Evolutionary conservation across 2,329 filamentous ascomycete species (phyloP).

Genomic region (Lomentospora prolificans): DNA sequence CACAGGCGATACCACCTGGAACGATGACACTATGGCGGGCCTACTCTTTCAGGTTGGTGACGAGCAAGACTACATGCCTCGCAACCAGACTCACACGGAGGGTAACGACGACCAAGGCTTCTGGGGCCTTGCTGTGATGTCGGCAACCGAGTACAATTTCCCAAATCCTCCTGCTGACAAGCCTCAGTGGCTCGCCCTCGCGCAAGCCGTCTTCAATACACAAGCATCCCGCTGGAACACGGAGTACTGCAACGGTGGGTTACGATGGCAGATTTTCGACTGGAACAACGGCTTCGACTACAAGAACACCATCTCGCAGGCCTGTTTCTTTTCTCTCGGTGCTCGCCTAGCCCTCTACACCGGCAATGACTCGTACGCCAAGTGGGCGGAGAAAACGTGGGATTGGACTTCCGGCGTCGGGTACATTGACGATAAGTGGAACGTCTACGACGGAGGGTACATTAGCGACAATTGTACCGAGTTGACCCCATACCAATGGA

Average conservation of each 20-base stretch:
- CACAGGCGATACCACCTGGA: constrained; percentile 64
- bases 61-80: constrained; percentile 67
- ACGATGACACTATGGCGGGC: constrained; percentile 55
- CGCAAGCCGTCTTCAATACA: constrained; percentile 72
- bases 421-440: constrained; percentile 49
- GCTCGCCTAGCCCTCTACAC: constrained; percentile 69
- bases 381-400: constrained; percentile 68
- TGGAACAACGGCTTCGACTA: constrained; percentile 78
- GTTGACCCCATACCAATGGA: constrained; percentile 54
- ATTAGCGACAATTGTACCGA: constrained; percentile 46
- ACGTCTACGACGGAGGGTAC: constrained; percentile 53
- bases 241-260: constrained; percentile 58
- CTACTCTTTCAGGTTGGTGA: constrained; percentile 67
- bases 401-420: constrained; percentile 52
- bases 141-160: constrained; percentile 60
- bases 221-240: constrained; percentile 66
- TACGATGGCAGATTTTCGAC: constrained; percentile 77
- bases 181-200: constrained; percentile 61
- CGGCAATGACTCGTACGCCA: constrained; percentile 62
- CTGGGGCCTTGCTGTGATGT: constrained; percentile 62
- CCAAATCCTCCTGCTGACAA: constrained; percentile 44
- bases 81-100: constrained; percentile 57
- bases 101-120: constrained; percentile 71
- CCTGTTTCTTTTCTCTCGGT: constrained; percentile 51
- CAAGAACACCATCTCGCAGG: constrained; percentile 58